Percentiles rank a stretch among this genome's conserved stretches.
phyloP scores from a whole-genome alignment of 768 basidiomycete species.

The Ramaria rubella region DNA sequence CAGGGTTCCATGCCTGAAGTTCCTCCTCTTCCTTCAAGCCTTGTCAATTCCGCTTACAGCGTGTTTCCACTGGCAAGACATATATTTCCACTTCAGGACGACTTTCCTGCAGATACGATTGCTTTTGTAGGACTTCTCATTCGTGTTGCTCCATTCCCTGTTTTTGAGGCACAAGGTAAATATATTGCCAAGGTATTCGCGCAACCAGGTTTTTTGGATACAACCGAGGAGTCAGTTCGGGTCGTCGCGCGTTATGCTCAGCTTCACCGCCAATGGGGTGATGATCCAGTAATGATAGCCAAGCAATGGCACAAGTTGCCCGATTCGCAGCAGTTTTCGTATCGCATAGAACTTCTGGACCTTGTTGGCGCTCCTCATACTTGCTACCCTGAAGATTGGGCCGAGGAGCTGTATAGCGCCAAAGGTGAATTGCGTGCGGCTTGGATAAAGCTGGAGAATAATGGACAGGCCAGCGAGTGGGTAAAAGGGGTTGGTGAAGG shows the following conservation, averaged over 20 bases:
- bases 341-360: constrained; percentile 52
- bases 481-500: constrained; percentile 55
- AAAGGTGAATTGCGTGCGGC: constrained; percentile 42
- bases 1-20: constrained; percentile 33
- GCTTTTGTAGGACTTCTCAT: constrained; percentile 61
- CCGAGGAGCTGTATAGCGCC: constrained; percentile 44
- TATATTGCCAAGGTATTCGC: constrained; percentile 52
- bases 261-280: constrained; percentile 27
- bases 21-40: constrained; percentile 41
- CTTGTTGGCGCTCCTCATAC: constrained; percentile 36
- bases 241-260: constrained; percentile 43
- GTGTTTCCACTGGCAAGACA: constrained; percentile 69
- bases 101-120: constrained; percentile 37
- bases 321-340: constrained; percentile 54
- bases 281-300: constrained; percentile 36
- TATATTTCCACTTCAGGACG: constrained; percentile 51
- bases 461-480: constrained; percentile 54
- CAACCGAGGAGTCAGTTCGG: constrained; percentile 39
- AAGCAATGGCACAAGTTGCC: constrained; percentile 50
- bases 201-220: constrained; percentile 44
- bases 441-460: constrained; percentile 53
- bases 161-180: constrained; percentile 72
- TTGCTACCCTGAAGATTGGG: constrained; percentile 46
- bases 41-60: constrained; percentile 60
- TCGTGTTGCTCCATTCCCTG: constrained; percentile 63